A percentile compares a stretch with the other conserved stretches of the same genome.
phyloP scores from a whole-genome alignment of 768 basidiomycete genomes.

The Suillus ampliporus region DNA sequence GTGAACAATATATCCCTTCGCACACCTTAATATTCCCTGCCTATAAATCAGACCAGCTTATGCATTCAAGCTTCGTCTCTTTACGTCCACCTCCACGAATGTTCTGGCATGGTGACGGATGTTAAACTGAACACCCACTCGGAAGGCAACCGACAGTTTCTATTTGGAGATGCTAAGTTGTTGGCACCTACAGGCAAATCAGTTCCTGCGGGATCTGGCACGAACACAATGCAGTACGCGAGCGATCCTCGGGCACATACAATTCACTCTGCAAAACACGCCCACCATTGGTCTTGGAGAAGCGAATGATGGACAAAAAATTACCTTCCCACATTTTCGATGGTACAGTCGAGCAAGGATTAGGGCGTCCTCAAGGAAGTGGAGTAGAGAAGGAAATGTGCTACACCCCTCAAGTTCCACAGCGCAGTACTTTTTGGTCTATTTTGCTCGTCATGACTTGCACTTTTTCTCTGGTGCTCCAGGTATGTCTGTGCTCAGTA shows the following conservation, averaged over 20 bases:
- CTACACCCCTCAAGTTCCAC: background rate
- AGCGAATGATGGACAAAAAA: background rate
- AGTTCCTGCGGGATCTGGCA: background rate
- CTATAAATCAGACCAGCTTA: background rate
- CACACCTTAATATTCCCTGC: too few relatives aligned
- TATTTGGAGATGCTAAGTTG: too few relatives aligned
- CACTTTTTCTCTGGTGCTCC: slow-evolving; percentile 36
- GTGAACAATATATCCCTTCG: too few relatives aligned
- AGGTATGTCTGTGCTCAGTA: slow-evolving; percentile 19
- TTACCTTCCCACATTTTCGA: background rate
- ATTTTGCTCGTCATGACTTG: slow-evolving; percentile 28
- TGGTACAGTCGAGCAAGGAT: background rate
- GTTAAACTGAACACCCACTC: background rate
- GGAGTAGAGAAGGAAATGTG: background rate
- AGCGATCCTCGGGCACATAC: background rate
- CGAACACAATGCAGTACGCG: background rate
- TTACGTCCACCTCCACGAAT: background rate
- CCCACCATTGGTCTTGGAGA: background rate
- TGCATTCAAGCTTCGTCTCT: background rate
- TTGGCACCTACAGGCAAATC: background rate
- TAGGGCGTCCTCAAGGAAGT: background rate
- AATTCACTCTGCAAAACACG: background rate
- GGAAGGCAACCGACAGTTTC: too few relatives aligned
- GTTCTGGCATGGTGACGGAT: too few relatives aligned
- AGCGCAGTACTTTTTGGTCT: slow-evolving; percentile 12